Evolutionary conservation across 2,329 filamentous ascomycete species (phyloP).

Genomic region (Pestalotiopsis fici): DNA sequence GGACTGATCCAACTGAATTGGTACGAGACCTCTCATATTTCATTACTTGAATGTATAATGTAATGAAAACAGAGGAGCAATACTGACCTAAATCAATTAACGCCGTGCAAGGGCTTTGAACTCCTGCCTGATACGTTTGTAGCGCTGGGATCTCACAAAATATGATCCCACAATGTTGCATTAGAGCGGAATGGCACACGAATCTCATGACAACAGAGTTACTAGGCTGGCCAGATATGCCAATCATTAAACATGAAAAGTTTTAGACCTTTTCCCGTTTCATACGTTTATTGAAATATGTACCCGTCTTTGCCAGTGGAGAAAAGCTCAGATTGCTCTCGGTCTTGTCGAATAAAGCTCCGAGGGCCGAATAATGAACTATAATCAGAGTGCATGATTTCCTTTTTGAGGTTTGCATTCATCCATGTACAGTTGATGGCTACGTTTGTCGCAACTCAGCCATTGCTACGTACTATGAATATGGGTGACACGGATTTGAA

Average conservation of each 20-base stretch:
- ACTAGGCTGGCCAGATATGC: background rate
- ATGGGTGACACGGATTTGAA: background rate
- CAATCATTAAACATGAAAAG: background rate
- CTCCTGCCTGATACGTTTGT: background rate
- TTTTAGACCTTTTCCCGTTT: background rate
- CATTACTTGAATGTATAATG: background rate
- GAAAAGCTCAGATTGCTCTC: background rate
- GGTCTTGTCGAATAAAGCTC: background rate
- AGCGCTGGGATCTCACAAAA: background rate
- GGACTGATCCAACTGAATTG: background rate
- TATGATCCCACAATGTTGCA: background rate
- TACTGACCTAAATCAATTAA: background rate
- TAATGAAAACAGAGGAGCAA: background rate
- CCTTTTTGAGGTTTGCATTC: background rate
- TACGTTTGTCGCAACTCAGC: background rate
- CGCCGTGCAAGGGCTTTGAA: background rate
- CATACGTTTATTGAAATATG: background rate
- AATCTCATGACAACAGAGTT: too few relatives aligned
- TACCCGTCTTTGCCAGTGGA: background rate
- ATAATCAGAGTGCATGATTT: too few relatives aligned
- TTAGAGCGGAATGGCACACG: background rate
- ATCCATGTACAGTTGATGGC: background rate
- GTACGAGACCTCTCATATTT: background rate
- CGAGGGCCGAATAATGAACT: too few relatives aligned
- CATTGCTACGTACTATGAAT: background rate